phyloP scores from a whole-genome alignment of 306 rosid genomes.

The Hippophae rhamnoides region DNA sequence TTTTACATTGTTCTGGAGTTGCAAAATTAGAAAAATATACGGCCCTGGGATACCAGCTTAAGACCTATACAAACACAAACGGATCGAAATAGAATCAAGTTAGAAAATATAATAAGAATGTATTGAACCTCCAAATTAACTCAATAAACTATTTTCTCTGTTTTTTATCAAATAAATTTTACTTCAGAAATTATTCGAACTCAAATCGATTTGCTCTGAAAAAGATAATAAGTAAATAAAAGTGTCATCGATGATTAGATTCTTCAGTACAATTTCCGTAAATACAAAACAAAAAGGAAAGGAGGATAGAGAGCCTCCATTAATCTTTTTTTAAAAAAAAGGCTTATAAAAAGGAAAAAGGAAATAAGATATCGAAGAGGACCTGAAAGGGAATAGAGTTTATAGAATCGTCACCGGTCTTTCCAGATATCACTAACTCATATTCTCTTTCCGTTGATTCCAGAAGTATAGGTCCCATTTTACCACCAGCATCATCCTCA shows the following conservation, averaged over 20 bases:
- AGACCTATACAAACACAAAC: slow-evolving; percentile 15
- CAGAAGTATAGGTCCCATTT: slow-evolving; percentile 6
- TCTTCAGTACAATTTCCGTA: too few relatives aligned
- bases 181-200: too few relatives aligned
- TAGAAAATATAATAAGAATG: background rate
- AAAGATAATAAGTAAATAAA: too few relatives aligned
- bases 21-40: slow-evolving; percentile 33
- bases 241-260: too few relatives aligned
- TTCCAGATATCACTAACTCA: slow-evolving; percentile 12
- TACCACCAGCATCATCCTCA: slow-evolving; percentile 1
- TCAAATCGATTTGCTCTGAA: too few relatives aligned
- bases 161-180: too few relatives aligned
- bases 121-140: background rate
- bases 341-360: background rate
- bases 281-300: background rate
- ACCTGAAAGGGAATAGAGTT: slow-evolving; percentile 33
- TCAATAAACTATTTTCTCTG: background rate
- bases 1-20: slow-evolving; percentile 32
- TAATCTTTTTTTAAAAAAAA: background rate
- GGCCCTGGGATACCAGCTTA: slow-evolving; percentile 36
- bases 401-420: slow-evolving; percentile 21
- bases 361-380: background rate
- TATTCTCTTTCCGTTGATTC: slow-evolving; percentile 6
- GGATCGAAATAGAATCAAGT: background rate
- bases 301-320: too few relatives aligned